A percentile compares a stretch with the other conserved stretches of the same genome.
Evolutionary conservation across 2,329 filamentous ascomycete genomes (phyloP).

Genomic region (Fonsecaea erecta): DNA sequence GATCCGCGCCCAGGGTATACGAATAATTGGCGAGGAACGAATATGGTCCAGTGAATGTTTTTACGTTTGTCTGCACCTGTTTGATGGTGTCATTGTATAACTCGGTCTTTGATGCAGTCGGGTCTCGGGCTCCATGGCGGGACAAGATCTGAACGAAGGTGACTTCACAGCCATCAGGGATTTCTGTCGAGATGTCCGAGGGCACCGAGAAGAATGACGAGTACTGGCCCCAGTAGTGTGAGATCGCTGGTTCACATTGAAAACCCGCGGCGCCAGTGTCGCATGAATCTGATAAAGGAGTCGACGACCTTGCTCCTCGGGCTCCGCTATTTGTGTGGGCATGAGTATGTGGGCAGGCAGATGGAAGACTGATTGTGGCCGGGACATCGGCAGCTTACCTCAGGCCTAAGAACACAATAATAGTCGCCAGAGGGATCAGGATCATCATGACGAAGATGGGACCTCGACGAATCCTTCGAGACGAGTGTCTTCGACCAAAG

Average conservation of each 20-base stretch:
- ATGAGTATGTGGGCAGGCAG: not conserved
- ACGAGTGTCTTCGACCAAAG: not conserved
- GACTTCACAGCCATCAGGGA: constrained; percentile 6
- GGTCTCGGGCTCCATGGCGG: constrained; percentile 14
- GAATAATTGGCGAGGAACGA: constrained; percentile 11
- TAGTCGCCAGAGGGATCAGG: not conserved
- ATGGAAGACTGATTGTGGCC: no score
- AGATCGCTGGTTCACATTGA: constrained; percentile 13
- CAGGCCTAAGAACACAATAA: not conserved
- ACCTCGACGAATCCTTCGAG: constrained; percentile 1
- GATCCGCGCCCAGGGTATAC: constrained; percentile 16
- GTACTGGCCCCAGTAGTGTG: constrained; percentile 19
- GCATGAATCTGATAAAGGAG: not conserved
- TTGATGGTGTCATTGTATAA: constrained; percentile 8
- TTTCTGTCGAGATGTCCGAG: constrained; percentile 4
- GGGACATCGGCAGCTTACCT: constrained; percentile 4
- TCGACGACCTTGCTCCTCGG: not conserved
- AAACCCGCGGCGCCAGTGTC: not conserved
- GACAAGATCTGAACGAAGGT: constrained; percentile 13
- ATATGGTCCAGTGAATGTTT: constrained; percentile 5
- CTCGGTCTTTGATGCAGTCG: constrained; percentile 15
- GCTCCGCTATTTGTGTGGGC: not conserved
- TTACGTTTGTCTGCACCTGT: constrained; percentile 8
- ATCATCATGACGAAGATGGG: constrained; percentile 5
- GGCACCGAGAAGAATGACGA: constrained; percentile 14